Base-by-base conservation (phyloP, 2,329 filamentous ascomycete genomes). In the Neonectria sp. region DNA sequence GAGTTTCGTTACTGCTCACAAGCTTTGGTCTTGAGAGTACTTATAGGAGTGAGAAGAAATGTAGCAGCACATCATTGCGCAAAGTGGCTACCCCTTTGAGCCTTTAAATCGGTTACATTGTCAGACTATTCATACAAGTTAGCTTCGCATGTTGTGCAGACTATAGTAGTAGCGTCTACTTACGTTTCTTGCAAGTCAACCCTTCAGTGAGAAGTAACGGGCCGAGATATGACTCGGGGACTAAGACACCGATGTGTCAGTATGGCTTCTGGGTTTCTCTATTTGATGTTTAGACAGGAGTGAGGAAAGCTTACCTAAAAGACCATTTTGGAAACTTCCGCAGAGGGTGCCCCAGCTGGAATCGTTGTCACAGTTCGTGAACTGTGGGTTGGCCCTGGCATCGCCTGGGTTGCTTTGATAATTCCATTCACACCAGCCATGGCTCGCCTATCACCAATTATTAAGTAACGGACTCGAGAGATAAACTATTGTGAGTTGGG, bases 161-260 rank as follows among this genome's bases (percentile, higher is more conserved):
- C 35, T 49, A 6, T 27, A 4, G 13, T 11, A 6, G 13, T 4
- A 8, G 4, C 1, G 7, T 25, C 3, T 31, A 37, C 62, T 65
- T 37, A 55, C 55, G 49, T 27, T 55, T 65, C 62, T 65, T 65
- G 24, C 62, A 65, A 12, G 55, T 59, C 43, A 56, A 37, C 13
- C 62, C 62, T 9, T 15, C 49, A 2, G 31, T 65, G 25, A 35
- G 48, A n/a, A 76, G 59, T 9, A 75, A 49, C 2, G 72, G 74
- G 3, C 74, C 74, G 17, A 75, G 68, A n/a, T 75, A 76, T 7
- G 74, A 74, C 67, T 72, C 67, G 9, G 74, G 74, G 7, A 76
- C 68, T 65, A 7, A 27, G 8, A 27, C 27, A 13, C 9, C 63
- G 9, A n/a, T 15, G 12, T 57, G 45, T 51, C 15, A 43, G n/a